Evolutionary conservation across 176 grass and related monocot species (phyloP).

Genomic region (Musa itinerans): DNA sequence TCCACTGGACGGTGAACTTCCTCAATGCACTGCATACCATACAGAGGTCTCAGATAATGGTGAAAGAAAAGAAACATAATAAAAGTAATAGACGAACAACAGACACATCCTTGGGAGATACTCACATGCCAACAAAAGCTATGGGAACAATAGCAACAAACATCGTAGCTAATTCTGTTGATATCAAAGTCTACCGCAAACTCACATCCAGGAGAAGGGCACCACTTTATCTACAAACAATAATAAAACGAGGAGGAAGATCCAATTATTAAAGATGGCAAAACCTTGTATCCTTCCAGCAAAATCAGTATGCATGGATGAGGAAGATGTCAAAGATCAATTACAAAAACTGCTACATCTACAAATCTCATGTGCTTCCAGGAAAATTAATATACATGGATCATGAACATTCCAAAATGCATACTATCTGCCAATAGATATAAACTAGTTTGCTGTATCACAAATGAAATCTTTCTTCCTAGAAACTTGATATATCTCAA

Average conservation of each 20-base stretch:
- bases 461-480: neutral
- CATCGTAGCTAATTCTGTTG: conserved; percentile 18
- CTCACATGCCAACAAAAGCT: conserved; percentile 24
- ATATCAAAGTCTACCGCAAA: conserved; percentile 8
- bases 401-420: too few species aligned
- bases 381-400: too few species aligned
- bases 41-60: neutral
- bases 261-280: neutral
- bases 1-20: conserved; percentile 49
- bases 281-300: neutral
- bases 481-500: too few species aligned
- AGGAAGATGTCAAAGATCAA: neutral
- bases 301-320: neutral
- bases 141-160: conserved; percentile 23
- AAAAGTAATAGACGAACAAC: neutral
- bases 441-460: neutral
- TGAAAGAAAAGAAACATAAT: neutral
- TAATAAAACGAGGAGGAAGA: neutral
- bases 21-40: conserved; percentile 21
- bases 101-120: neutral
- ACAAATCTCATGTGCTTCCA: neutral
- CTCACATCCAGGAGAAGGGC: conserved; percentile 27
- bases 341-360: neutral
- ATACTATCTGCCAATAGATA: too few species aligned
- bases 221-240: conserved; percentile 25